phyloP scores from a whole-genome alignment of 1,284 basidiomycete species.

The Sanghuangporus sanghuang region DNA sequence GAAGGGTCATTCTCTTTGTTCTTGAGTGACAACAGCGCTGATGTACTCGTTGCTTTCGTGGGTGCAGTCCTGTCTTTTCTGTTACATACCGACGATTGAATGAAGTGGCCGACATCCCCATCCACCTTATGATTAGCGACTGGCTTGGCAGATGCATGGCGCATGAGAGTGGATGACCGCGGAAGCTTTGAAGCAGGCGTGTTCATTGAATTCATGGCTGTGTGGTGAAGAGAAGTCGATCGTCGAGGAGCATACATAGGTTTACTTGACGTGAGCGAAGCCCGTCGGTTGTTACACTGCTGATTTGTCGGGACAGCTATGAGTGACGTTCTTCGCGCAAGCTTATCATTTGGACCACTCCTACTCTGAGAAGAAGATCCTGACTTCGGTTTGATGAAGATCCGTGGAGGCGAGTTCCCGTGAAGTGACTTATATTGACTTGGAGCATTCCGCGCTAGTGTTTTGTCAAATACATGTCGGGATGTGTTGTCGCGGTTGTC shows the following conservation, averaged over 20 bases:
- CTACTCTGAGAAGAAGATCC: neutral
- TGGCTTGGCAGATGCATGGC: neutral
- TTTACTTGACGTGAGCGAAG: neutral
- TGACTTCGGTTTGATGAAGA: constrained; percentile 7
- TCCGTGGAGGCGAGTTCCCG: neutral
- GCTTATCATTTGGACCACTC: neutral
- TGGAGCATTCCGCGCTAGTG: neutral
- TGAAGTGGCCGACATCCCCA: neutral
- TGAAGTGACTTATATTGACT: neutral
- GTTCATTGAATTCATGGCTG: neutral
- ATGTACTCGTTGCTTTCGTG: neutral
- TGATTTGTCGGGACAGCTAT: neutral
- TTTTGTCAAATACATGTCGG: neutral
- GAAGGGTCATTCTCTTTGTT: constrained; percentile 10
- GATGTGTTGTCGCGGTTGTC: neutral
- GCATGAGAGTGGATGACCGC: neutral
- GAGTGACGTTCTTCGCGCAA: constrained; percentile 1
- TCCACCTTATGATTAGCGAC: neutral
- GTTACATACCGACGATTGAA: neutral
- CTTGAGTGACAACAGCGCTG: neutral
- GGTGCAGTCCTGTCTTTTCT: neutral
- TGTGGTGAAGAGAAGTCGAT: neutral
- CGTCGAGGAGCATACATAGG: neutral
- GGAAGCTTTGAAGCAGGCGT: neutral
- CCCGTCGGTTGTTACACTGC: neutral